Evolutionary conservation across 495 filamentous ascomycete genomes (phyloP), one percentile per base, ranked within the genome.

Genomic region (Penicillium nucicola): DNA sequence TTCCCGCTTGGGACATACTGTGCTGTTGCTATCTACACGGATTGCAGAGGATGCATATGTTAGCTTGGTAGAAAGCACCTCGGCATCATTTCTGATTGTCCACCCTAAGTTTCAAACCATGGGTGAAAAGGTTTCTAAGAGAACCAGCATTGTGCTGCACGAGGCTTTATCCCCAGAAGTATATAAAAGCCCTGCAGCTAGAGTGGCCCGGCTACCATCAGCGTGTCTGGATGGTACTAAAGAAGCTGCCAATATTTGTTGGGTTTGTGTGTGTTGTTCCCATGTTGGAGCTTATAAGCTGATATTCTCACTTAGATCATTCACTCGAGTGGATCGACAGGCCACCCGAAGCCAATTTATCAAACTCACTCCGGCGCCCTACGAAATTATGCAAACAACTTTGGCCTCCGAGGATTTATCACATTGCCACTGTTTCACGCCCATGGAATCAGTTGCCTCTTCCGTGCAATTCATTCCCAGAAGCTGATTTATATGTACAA

Each of bases 341-440:
- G 70, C 0, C 57, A 58, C 25, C 70, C 69, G 1, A 74, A 74
- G 30, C 72, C 70, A 0, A 69, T 72, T 31, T 68, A 69, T 48
- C 68, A 74, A 35, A 76, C 71, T 3, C 69, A 78, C 36, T 48
- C 58, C 2, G 68, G 65, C 10, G 65, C 66, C 12, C 45, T 76
- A 15, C 58, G 58, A 39, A 74, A 75, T 48, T 77, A 71, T 50
- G 63, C 65, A 18, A 66, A 67, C 20, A 71, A 68, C 43, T 69
- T 55, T 50, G 57, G 57, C 0, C 40, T 77, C 5, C 67, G 64
- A 18, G 72, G 74, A 0, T 80, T 82, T 46, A 71, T 74, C 43
- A 77, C 78, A 0, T 60, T 81, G 3, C 80, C 79, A 5, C 66
- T 80, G 25, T 83, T 72, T 35, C 79, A 83, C 28, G 70, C 67